Evolutionary conservation across 805 yeast species (phyloP), one percentile per base, ranked within the genome.

Genomic region (Suhomyces sp.): DNA sequence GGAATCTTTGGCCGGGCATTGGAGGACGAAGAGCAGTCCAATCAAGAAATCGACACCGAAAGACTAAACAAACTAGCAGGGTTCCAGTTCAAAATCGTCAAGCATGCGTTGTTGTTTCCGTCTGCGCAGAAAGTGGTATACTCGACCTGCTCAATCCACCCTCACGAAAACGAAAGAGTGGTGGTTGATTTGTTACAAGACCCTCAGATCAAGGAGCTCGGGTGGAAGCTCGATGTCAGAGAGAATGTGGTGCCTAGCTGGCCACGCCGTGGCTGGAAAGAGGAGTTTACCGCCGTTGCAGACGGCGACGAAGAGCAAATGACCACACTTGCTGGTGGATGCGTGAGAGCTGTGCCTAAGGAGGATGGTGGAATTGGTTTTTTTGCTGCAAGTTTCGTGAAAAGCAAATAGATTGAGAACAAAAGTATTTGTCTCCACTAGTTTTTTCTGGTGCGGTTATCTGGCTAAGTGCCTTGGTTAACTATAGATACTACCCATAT

Each of bases 291-390:
- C 24, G 69, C 81, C 6, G 31, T 73, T 10, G 78, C 79, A 8
- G 70, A 65, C 12, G 71, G 74, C 42, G 81, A 85, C 19, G 76
- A 77, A 36, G 75, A 71, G 38, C 53, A 56, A 12, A 56, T 69
- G 47, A 66, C 60, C 51, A 57, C 59, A 38, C 64, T 90, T 47
- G 96, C 97, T 1, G 90, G 85, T 1, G 93, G 94, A 0, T 92
- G 97, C 71, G 84, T 94, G 0, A 77, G 99, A 59, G 87, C 92
- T 0, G 71, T 85, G 44, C 97, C 97, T 0, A 86, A 83, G 56
- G 87, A 81, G 44, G 99, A 94, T 67, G 99, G 98, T 29, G 99
- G 99, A n/a, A 94, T 94, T 61, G 99, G 99, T 0, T 94, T 94
- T 66, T 94, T 94, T 70, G 98, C 97, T 0, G 98, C 92, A 1